Base-by-base conservation (phyloP, 23 red algal species). In the Gracilaria gracilis region DNA sequence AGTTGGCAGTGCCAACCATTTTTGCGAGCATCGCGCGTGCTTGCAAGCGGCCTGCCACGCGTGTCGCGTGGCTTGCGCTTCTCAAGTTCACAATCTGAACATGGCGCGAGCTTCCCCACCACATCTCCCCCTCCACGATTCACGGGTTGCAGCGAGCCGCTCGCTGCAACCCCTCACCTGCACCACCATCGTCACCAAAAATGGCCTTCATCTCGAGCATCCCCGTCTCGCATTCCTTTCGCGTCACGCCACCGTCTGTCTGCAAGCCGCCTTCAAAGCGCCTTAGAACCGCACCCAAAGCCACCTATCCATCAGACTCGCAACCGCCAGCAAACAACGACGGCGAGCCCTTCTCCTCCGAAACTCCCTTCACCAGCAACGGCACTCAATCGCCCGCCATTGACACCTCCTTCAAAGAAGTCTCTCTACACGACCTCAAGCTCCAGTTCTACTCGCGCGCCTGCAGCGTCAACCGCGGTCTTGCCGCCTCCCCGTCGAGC, bases 381-480 rank as follows among this genome's bases (percentile, higher is more conserved):
- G 72, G 38, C 38, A 50, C 72, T 1, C 11, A 34, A 35, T 50
- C 72, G 14, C 72, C 72, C 20, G 42, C 39, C 40, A 77, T 90
- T 35, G 87, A 90, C 71, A 57, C 87, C 9, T 21, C 53, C 27
- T 33, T 49, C 44, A 70, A 54, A 37, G 39, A 54, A 16, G 89
- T 92, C 32, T 78, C 89, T 2, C 25, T 75, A 0, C 11, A 62
- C 9, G 65, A 69, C 50, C 59, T 92, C 27, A 83, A 84, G 42
- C 54, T 49, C 13, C 50, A 83, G 39, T 64, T 92, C 27, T 53
- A 73, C 36, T 42, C 38, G 16, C 42, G 47, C 27, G 89, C 66
- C 35, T 59, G 57, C 46, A 51, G 35, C 48, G 74, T 80, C 82
- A 94, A 94, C 66, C 81, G 91, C 0, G 91, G 82, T 23, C 48